These are phyloP conservation scores for Smittium mucronatum DNA, from an alignment of 371 early-diverging fungal species.

Conservation along the genomic window DNA sequence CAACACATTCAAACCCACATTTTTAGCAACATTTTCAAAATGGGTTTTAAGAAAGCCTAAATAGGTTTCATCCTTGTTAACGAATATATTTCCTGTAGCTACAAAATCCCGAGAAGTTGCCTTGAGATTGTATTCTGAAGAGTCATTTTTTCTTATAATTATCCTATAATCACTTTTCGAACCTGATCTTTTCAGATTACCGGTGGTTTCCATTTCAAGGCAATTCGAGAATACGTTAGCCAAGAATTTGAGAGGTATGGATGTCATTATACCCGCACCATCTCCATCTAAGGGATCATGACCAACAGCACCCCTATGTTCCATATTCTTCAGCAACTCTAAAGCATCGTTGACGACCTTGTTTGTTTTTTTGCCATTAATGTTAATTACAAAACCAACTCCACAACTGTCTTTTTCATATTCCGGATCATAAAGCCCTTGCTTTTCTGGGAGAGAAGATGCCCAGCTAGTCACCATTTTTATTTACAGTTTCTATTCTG, in stretches of 20 bases:
- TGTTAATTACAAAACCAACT: slow-evolving; percentile 90
- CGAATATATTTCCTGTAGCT: slow-evolving; percentile 86
- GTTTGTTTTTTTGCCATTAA: slow-evolving; percentile 75
- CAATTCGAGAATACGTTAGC: slow-evolving; percentile 39
- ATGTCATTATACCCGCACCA: slow-evolving; percentile 84
- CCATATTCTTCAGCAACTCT: slow-evolving; percentile 89
- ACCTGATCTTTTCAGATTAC: not conserved
- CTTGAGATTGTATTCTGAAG: not conserved
- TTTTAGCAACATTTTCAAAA: slow-evolving; percentile 61
- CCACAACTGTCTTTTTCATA: slow-evolving; percentile 91
- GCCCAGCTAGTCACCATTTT: slow-evolving; percentile 66
- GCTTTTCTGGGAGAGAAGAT: slow-evolving; percentile 60
- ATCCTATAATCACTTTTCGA: too few species aligned
- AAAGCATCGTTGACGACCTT: slow-evolving; percentile 76
- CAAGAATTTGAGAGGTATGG: slow-evolving; percentile 83
- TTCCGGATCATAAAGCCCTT: slow-evolving; percentile 82
- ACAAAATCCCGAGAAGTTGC: slow-evolving; percentile 40
- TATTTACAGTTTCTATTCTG: too few species aligned
- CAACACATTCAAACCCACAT: slow-evolving; percentile 57
- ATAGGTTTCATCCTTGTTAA: slow-evolving; percentile 47
- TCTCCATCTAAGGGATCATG: slow-evolving; percentile 81
- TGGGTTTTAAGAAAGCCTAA: slow-evolving; percentile 47
- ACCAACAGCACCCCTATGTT: slow-evolving; percentile 88
- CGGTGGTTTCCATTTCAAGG: not conserved
- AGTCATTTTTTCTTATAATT: too few species aligned